phyloP scores from a whole-genome alignment of 164 flowering plant species.

The Stephania yunnanensis region DNA sequence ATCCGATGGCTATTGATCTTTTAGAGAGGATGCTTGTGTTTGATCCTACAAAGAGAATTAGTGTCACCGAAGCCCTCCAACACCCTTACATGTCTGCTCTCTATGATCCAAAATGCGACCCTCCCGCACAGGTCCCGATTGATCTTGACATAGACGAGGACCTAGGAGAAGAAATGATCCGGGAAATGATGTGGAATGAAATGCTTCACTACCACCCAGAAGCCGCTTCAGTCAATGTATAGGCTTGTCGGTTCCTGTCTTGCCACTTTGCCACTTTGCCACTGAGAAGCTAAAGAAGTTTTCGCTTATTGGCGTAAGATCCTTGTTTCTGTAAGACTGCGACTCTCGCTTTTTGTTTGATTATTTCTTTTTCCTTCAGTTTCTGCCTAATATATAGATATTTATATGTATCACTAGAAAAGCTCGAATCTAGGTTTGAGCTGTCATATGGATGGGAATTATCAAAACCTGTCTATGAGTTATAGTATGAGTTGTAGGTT shows the following conservation, averaged over 20 bases:
- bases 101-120: slow-evolving; percentile 55
- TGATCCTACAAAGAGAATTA: slow-evolving; percentile 85
- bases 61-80: slow-evolving; percentile 75
- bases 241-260: slow-evolving; percentile 10
- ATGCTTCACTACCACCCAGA: slow-evolving; percentile 88
- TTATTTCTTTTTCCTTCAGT: too few species aligned
- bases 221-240: slow-evolving; percentile 36
- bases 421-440: background rate
- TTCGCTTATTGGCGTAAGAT: background rate
- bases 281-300: slow-evolving; percentile 1
- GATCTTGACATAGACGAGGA: slow-evolving; percentile 85
- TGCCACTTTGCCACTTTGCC: slow-evolving; percentile 2
- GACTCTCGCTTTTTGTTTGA: background rate
- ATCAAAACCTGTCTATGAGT: background rate
- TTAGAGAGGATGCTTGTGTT: slow-evolving; percentile 78
- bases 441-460: background rate
- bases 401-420: background rate
- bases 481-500: background rate
- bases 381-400: background rate
- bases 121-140: slow-evolving; percentile 70
- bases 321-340: background rate
- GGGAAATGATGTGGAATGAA: slow-evolving; percentile 88
- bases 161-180: slow-evolving; percentile 62
- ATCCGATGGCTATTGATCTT: slow-evolving; percentile 76
- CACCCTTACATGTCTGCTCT: slow-evolving; percentile 85